Evolutionary conservation across 345 rosid species (phyloP), one percentile per base, ranked within the genome.

Genomic region (Aquilaria yunnanensis): DNA sequence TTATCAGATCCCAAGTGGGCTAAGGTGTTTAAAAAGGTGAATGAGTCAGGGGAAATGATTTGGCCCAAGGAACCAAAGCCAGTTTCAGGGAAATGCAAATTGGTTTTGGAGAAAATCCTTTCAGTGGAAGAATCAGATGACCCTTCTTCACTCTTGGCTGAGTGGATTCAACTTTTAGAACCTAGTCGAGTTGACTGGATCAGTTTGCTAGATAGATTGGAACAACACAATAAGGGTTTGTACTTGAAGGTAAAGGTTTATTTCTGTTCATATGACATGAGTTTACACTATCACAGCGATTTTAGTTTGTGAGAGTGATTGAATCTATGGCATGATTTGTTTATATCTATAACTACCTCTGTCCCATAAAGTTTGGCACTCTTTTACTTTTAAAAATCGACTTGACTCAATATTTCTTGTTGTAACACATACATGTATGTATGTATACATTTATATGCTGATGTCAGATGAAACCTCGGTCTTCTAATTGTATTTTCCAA

Each of bases 151-250:
- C 65, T 86, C 47, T 62, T 90, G 67, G 78, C 80, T 56, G 87
- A 90, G 62, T 94, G 95, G 97, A 74, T 37, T 60, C 87, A 94
- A 76, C 89, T 90, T 55, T 66, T 83, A 51, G 77, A 85, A 66
- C 99, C 97, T 62, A 77, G 64, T 71, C 86, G 89, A 73, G 75
- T 88, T 68, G 97, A 94, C 67, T 88, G 97, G 99, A 75, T 78
- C 57, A 63, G 71, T 80, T 81, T 94, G 70, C 85, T 88, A 45
- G 79, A 88, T 52, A 84, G 68, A 60, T 64, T 94, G 79, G 74
- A 82, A 60, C 88, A 83, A 65, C 54, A 71, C 65, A 84, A 81
- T 75, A 51, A 68, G 6, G 41, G 12, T 7, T 60, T 72, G 33
- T 81, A 82, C 78, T 73, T 72, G 32, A 90, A 94, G 99, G 97